phyloP scores from a whole-genome alignment of 371 early-diverging fungal species.

The Thermomucor indicae-seudaticae region DNA sequence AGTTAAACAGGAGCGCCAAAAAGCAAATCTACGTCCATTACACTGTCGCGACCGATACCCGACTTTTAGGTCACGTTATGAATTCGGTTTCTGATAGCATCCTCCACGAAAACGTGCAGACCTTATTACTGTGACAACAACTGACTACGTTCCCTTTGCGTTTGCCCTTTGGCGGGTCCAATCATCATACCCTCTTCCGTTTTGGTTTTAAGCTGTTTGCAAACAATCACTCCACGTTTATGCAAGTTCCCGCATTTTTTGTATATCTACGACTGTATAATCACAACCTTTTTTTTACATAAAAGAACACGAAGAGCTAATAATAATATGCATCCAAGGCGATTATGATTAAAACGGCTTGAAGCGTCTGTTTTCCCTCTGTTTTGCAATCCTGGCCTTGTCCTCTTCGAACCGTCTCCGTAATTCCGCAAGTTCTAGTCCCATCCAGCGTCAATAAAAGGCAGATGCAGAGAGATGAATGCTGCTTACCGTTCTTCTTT shows the following conservation, averaged over 20 bases:
- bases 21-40: conserved; percentile 57
- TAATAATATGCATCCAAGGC: too few relatives aligned
- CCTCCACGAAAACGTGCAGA: conserved; percentile 38
- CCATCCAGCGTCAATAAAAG: background rate
- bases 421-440: conserved; percentile 76
- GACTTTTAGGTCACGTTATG: conserved; percentile 56
- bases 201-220: too few relatives aligned
- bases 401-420: conserved; percentile 92
- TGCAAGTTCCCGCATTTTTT: too few relatives aligned
- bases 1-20: conserved; percentile 32
- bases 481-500: conserved; percentile 74
- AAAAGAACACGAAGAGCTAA: too few relatives aligned
- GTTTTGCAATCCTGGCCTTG: conserved; percentile 74
- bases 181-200: too few relatives aligned
- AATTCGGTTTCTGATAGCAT: conserved; percentile 53
- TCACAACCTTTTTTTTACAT: too few relatives aligned
- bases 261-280: too few relatives aligned
- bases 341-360: conserved; percentile 93
- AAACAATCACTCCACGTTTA: too few relatives aligned
- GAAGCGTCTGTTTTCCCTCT: conserved; percentile 80
- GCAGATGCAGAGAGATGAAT: background rate
- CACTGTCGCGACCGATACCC: conserved; percentile 61
- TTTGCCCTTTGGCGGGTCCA: too few relatives aligned
- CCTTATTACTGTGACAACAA: conserved; percentile 10
- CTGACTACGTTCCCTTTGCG: too few relatives aligned